phyloP scores from a whole-genome alignment of 768 basidiomycete genomes.

The Leccinum ochraceum region DNA sequence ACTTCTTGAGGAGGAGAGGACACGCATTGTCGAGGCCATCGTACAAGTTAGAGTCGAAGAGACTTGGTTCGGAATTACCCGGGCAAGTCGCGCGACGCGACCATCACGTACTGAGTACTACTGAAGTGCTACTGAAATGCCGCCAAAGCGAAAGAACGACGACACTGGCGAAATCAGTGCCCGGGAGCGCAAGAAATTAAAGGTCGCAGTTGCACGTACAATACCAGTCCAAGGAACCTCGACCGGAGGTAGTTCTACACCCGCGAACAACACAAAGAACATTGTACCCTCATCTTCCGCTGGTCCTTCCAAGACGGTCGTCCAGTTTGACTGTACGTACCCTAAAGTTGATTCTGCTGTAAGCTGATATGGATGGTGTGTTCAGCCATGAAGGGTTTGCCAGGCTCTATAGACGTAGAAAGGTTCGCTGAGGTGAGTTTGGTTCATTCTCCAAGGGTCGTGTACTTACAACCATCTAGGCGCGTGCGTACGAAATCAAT shows the following conservation, averaged over 20 bases:
- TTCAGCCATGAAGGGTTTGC: constrained; percentile 60
- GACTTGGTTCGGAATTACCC: constrained; percentile 25
- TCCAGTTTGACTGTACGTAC: constrained; percentile 43
- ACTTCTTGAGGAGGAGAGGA: constrained; percentile 21
- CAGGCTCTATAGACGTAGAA: constrained; percentile 81
- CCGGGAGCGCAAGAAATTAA: constrained; percentile 70
- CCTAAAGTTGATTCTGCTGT: neutral
- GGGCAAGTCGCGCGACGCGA: constrained; percentile 6
- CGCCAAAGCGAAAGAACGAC: constrained; percentile 43
- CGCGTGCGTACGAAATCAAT: constrained; percentile 84
- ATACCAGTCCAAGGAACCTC: constrained; percentile 58
- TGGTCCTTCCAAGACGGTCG: constrained; percentile 42
- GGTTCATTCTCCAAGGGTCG: neutral
- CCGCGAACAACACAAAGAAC: constrained; percentile 20
- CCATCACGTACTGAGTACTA: neutral
- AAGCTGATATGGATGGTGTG: neutral
- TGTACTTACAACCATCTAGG: constrained; percentile 43
- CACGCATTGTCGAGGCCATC: constrained; percentile 42
- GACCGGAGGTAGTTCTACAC: constrained; percentile 8
- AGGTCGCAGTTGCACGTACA: constrained; percentile 60
- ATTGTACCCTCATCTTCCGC: constrained; percentile 29
- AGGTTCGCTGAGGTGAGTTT: constrained; percentile 75
- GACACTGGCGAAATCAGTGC: constrained; percentile 31
- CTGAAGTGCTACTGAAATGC: constrained; percentile 29
- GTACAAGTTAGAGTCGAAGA: constrained; percentile 7